phyloP scores from a whole-genome alignment of 2,329 filamentous ascomycete species.

The Aspergillus felis region DNA sequence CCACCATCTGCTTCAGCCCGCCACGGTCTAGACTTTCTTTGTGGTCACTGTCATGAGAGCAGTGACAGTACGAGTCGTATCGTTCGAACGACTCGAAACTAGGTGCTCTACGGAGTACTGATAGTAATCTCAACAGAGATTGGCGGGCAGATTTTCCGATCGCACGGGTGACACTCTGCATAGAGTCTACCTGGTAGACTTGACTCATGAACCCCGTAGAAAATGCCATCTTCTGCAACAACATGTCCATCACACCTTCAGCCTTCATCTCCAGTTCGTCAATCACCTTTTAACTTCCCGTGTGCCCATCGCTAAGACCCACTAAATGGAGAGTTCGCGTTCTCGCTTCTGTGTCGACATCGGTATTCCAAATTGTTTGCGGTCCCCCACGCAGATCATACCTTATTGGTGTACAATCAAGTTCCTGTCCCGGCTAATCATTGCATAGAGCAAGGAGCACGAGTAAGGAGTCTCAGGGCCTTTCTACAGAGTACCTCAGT shows the following conservation, averaged over 20 bases:
- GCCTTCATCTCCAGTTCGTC: not conserved
- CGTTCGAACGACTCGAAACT: too few species aligned
- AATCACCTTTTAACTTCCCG: not conserved
- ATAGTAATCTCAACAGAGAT: too few species aligned
- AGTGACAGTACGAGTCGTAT: too few species aligned
- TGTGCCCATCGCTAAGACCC: not conserved
- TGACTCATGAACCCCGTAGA: not conserved
- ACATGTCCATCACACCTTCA: not conserved
- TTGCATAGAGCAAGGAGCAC: not conserved
- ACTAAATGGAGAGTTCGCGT: not conserved
- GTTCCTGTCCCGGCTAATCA: too few species aligned
- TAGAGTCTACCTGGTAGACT: not conserved
- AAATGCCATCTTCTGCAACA: not conserved
- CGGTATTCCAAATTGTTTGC: not conserved
- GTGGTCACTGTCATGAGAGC: too few species aligned
- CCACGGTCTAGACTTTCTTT: not conserved
- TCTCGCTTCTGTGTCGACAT: not conserved
- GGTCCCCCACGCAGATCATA: not conserved
- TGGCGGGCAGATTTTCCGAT: too few species aligned
- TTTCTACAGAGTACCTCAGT: too few species aligned
- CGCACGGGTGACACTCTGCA: not conserved
- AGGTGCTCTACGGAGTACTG: too few species aligned
- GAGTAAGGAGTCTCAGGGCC: not conserved
- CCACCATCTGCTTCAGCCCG: not conserved
- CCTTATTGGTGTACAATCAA: too few species aligned